Evolutionary conservation across 2,329 filamentous ascomycete species (phyloP).

Genomic region (Paecilomyces niveus): DNA sequence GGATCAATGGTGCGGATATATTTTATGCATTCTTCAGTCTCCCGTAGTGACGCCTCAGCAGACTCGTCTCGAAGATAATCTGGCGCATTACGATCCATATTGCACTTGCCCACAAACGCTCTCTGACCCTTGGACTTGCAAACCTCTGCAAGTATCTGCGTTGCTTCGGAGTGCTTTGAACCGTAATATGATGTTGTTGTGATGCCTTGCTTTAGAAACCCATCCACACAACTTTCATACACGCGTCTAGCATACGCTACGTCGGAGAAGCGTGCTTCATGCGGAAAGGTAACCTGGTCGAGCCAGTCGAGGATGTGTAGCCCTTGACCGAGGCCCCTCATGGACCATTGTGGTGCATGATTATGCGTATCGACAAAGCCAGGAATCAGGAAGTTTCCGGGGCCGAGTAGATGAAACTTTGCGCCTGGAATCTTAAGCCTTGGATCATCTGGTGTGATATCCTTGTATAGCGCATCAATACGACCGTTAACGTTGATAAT

Average conservation of each 20-base stretch:
- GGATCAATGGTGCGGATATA: conserved; percentile 27
- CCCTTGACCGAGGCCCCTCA: neutral
- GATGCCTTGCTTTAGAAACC: no score
- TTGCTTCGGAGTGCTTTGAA: no score
- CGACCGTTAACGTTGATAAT: no score
- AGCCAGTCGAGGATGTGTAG: conserved; percentile 47
- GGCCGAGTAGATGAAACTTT: no score
- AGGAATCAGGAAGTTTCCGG: no score
- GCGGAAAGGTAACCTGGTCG: conserved; percentile 50
- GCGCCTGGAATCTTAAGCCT: no score
- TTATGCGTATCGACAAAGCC: no score
- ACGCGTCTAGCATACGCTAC: conserved; percentile 6
- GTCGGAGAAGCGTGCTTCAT: conserved; percentile 51
- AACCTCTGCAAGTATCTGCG: no score
- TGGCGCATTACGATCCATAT: conserved; percentile 49
- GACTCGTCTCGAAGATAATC: conserved; percentile 7
- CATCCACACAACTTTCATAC: no score
- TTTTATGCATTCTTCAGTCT: conserved; percentile 19
- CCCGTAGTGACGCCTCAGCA: conserved; percentile 17
- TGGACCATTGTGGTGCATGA: neutral
- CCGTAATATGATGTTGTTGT: no score
- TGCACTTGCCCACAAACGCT: conserved; percentile 56
- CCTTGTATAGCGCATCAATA: no score
- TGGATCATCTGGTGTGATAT: no score
- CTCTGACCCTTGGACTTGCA: conserved; percentile 41